Conservation (phyloP, 2,329 filamentous ascomycete species). For the Plectosphaerella cucumerina region DNA sequence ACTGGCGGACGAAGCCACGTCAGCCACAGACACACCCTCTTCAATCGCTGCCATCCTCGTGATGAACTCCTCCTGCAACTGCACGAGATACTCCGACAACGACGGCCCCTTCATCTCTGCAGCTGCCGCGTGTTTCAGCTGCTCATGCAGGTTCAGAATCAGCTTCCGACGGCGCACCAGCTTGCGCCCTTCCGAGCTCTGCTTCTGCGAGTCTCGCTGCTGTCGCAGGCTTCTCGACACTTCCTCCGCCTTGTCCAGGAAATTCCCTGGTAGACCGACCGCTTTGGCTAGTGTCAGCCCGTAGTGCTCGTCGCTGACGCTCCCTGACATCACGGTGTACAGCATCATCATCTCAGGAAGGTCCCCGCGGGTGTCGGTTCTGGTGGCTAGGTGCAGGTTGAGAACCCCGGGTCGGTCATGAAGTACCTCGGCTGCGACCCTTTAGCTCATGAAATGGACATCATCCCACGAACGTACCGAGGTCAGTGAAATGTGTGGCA, state of each 20-base stretch:
- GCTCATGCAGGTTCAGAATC: conserved; percentile 67
- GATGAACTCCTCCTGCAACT: conserved; percentile 72
- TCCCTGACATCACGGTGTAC: conserved; percentile 75
- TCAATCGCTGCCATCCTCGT: conserved; percentile 66
- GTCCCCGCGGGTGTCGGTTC: conserved; percentile 50
- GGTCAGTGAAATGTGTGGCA: conserved; percentile 84
- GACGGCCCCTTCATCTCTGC: conserved; percentile 62
- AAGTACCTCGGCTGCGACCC: conserved; percentile 60
- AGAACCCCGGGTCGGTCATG: conserved; percentile 72
- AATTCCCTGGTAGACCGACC: conserved; percentile 63
- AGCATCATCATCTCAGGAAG: conserved; percentile 73
- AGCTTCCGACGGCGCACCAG: conserved; percentile 65
- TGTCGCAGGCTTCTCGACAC: conserved; percentile 61
- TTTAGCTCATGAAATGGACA: neutral
- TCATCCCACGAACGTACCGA: conserved; percentile 39
- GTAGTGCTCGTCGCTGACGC: conserved; percentile 69
- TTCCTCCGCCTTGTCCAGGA: conserved; percentile 64
- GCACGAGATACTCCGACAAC: conserved; percentile 59
- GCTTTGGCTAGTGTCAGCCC: conserved; percentile 77
- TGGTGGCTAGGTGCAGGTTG: conserved; percentile 75
- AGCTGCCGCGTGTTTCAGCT: conserved; percentile 63
- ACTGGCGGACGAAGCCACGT: no score
- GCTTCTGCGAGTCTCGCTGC: conserved; percentile 53
- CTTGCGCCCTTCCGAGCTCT: conserved; percentile 52
- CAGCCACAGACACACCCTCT: neutral